Conservation (phyloP, 2,329 filamentous ascomycete genomes). For the Penicillium sumatraense region DNA sequence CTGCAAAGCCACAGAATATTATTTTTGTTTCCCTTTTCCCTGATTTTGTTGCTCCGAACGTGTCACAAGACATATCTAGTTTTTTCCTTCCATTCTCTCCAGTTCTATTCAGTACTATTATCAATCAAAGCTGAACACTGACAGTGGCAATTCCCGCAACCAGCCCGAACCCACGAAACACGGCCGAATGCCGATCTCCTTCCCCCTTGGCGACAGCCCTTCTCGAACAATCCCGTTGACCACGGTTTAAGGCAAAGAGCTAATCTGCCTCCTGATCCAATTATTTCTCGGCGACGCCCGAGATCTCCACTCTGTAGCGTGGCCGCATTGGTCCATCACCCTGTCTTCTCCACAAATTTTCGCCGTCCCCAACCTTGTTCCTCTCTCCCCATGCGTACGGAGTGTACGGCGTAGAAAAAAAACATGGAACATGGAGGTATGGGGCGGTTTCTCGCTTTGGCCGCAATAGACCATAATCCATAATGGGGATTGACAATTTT, state of each 20-base stretch:
- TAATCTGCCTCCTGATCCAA: neutral
- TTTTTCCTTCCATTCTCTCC: too few relatives aligned
- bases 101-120: too few relatives aligned
- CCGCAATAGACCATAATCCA: neutral
- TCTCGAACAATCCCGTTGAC: neutral
- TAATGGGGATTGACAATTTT: neutral
- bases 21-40: neutral
- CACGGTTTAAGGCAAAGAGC: constrained; percentile 9
- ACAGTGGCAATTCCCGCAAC: neutral
- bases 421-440: constrained; percentile 8
- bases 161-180: neutral
- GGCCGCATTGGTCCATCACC: constrained; percentile 8
- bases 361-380: constrained; percentile 1
- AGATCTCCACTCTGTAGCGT: constrained; percentile 4
- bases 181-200: neutral
- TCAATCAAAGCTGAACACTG: neutral
- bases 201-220: neutral
- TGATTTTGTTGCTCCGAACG: too few relatives aligned
- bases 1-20: neutral
- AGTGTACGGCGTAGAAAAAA: too few relatives aligned
- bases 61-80: too few relatives aligned
- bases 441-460: neutral
- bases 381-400: neutral
- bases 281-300: neutral
- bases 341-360: constrained; percentile 7